phyloP scores from a whole-genome alignment of 768 basidiomycete genomes.

The Tylopilus sp. region DNA sequence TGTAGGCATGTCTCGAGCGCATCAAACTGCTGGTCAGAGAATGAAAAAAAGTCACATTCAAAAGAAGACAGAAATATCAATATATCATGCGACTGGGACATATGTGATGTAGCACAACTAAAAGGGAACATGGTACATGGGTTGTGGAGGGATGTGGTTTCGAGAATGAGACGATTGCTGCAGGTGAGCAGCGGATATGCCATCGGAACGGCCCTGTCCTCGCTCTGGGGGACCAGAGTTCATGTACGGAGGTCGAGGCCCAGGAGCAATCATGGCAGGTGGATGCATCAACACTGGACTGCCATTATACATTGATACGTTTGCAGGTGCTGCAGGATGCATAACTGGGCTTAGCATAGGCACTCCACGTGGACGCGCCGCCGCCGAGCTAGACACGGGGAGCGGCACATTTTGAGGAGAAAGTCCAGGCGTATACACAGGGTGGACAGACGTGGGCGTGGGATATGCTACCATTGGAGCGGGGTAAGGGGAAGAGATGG shows the following conservation, averaged over 20 bases:
- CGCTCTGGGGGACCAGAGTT: conserved; percentile 50
- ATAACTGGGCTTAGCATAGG: conserved; percentile 73
- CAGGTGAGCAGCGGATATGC: conserved; percentile 39
- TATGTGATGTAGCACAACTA: conserved; percentile 14
- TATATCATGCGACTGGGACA: conserved; percentile 30
- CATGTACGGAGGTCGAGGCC: conserved; percentile 35
- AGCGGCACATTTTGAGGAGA: conserved; percentile 35
- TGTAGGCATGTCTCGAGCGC: no score
- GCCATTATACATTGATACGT: conserved; percentile 53
- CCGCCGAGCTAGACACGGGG: conserved; percentile 28
- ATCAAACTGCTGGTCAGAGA: not conserved
- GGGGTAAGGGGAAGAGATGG: conserved; percentile 58
- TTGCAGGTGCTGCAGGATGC: conserved; percentile 46
- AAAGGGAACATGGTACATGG: conserved; percentile 29
- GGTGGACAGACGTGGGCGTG: conserved; percentile 43
- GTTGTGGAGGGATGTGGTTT: conserved; percentile 25
- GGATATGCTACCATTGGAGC: conserved; percentile 65
- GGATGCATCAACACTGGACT: conserved; percentile 68
- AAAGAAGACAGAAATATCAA: conserved; percentile 27
- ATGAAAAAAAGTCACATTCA: conserved; percentile 24
- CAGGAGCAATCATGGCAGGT: conserved; percentile 37
- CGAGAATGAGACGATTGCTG: conserved; percentile 34
- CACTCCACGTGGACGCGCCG: conserved; percentile 48
- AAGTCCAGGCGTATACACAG: conserved; percentile 47
- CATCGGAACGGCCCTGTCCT: conserved; percentile 47